Base-by-base conservation (phyloP, 208 protist species). In the Acanthamoeba castellanii region DNA sequence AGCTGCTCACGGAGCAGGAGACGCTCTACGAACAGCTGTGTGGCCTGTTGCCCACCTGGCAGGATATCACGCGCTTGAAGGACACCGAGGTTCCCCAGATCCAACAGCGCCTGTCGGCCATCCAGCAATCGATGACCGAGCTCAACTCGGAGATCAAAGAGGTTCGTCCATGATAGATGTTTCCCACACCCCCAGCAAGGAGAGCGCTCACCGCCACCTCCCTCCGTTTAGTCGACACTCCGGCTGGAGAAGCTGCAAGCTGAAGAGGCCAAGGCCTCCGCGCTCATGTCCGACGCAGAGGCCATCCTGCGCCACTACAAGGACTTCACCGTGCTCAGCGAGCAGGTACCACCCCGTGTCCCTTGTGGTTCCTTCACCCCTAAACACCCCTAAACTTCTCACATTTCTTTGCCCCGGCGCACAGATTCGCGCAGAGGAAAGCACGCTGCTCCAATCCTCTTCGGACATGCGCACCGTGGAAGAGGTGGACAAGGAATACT, bases 401-500 rank as follows among this genome's bases (percentile, higher is more conserved):
- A 47, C 42, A 8, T 0, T 47, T 25, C 20, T 61, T 61, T 61
- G 22, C 18, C 34, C 70, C 1, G 27, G 14, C 45, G 20, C 20
- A 27, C 57, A 68, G n/a, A 37, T 94, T 45, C n/a, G 25, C 11
- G 32, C 52, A n/a, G 94, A 95, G 37, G 57, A 95, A 82, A 3
- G 32, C 32, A 30, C 47, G 50, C 74, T 95, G 22, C 57, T 16
- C n/a, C 57, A 76, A 72, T 68, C 50, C n/a, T 52, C n/a, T 16
- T 55, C 78, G 7, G 81, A 78, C 72, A 18, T n/a, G 27, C 91
- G 55, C 50, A 82, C 78, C 1, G 20, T 95, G 14, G 94, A 95
- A 59, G 82, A 95, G 14, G 30, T 95, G 42, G 76, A 57, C 20
- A n/a, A 72, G 20, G 90, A 37, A 37, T 59, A 92, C 30, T 50